Percentiles rank a stretch among this genome's conserved stretches.
phyloP scores from a whole-genome alignment of 768 basidiomycete genomes.

The Phylloporus rhodoxanthus region DNA sequence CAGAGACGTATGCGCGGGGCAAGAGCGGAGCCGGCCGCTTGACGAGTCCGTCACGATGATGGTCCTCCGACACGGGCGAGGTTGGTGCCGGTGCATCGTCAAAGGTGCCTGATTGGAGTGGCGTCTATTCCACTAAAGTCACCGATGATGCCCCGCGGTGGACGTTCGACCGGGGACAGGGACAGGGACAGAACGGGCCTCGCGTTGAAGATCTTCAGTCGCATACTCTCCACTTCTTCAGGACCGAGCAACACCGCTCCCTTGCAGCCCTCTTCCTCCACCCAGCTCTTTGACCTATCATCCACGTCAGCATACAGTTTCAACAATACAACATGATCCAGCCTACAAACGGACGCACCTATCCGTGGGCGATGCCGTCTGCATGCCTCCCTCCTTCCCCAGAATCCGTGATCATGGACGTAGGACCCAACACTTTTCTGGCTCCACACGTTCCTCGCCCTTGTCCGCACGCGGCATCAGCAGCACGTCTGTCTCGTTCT shows the following conservation, averaged over 20 bases:
- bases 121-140: slow-evolving; percentile 48
- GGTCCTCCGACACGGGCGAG: slow-evolving; percentile 22
- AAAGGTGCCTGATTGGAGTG: slow-evolving; percentile 5
- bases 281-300: slow-evolving; percentile 67
- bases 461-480: slow-evolving; percentile 69
- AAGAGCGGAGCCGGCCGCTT: slow-evolving; percentile 25
- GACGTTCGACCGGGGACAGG: slow-evolving; percentile 60
- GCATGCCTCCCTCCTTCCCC: slow-evolving; percentile 38
- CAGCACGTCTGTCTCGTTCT: slow-evolving; percentile 31
- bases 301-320: background rate
- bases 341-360: slow-evolving; percentile 36
- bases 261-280: slow-evolving; percentile 91
- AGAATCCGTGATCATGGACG: slow-evolving; percentile 47
- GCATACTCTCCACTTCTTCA: slow-evolving; percentile 87
- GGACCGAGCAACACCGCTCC: slow-evolving; percentile 73
- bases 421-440: slow-evolving; percentile 70
- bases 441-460: slow-evolving; percentile 68
- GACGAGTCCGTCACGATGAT: background rate
- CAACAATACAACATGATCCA: background rate
- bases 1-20: slow-evolving; percentile 51
- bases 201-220: slow-evolving; percentile 81
- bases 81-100: slow-evolving; percentile 12
- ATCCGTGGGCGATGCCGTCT: slow-evolving; percentile 36
- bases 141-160: slow-evolving; percentile 66
- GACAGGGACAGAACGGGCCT: slow-evolving; percentile 39